A percentile compares a stretch with the other conserved stretches of the same genome.
Conservation (phyloP, 306 rosid species). For the Glycine latifolia region DNA sequence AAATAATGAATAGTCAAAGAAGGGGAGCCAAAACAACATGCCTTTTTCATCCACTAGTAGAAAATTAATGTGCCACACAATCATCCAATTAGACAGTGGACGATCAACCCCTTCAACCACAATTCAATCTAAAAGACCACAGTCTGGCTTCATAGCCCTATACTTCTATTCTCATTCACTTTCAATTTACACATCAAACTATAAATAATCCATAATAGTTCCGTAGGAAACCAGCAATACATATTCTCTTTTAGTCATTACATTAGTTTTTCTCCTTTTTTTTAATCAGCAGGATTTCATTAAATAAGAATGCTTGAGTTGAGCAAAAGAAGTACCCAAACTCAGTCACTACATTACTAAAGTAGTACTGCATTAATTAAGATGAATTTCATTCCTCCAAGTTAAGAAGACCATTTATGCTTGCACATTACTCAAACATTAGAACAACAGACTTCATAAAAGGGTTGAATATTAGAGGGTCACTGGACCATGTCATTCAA, state of each 20-base stretch:
- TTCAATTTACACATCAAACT: slow-evolving; percentile 22
- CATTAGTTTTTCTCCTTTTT: no score
- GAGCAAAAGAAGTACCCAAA: no score
- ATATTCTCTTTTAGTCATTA: not conserved
- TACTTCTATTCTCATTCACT: slow-evolving; percentile 1
- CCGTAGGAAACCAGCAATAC: slow-evolving; percentile 12
- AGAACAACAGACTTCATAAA: slow-evolving; percentile 7
- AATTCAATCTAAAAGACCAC: not conserved
- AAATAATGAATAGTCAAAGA: slow-evolving; percentile 4
- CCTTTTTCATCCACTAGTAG: no score
- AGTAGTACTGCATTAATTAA: slow-evolving; percentile 19
- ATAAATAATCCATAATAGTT: slow-evolving; percentile 22
- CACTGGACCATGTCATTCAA: not conserved
- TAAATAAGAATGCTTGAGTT: no score
- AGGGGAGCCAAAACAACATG: no score
- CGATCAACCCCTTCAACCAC: slow-evolving; percentile 11
- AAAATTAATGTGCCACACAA: no score
- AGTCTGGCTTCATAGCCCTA: not conserved
- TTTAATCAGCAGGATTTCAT: no score
- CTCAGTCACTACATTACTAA: not conserved
- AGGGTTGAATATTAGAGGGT: not conserved
- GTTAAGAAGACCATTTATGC: slow-evolving; percentile 9
- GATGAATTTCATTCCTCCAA: not conserved
- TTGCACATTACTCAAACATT: slow-evolving; percentile 5
- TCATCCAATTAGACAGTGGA: slow-evolving; percentile 34